Evolutionary conservation across 257 asterid species (phyloP).

Genomic region (Solanum gandarillasii): DNA sequence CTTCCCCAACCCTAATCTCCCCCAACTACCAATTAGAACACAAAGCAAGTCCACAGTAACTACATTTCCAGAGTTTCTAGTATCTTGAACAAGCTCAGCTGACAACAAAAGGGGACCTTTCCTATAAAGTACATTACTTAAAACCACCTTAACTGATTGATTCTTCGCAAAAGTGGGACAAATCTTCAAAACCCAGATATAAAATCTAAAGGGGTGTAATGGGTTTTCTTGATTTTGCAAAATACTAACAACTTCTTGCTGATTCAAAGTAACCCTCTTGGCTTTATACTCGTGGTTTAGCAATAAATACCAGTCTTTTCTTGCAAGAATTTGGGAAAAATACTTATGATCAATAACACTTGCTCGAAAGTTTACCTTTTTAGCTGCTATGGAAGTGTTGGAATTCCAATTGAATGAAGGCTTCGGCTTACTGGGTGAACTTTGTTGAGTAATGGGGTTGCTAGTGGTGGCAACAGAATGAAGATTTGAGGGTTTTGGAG

Average conservation of each 20-base stretch:
- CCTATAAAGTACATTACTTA: slow-evolving; percentile 49
- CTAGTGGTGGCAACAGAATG: slow-evolving; percentile 6
- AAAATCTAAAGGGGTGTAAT: slow-evolving; percentile 52
- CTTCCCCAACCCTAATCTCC: slow-evolving; percentile 79
- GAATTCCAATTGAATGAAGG: slow-evolving; percentile 1
- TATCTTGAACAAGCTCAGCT: slow-evolving; percentile 51
- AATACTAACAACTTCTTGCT: slow-evolving; percentile 41
- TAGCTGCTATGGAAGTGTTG: slow-evolving; percentile 20
- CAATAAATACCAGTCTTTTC: slow-evolving; percentile 79
- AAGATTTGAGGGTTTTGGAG: slow-evolving; percentile 10
- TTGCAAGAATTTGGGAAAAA: slow-evolving; percentile 40
- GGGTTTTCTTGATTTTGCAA: slow-evolving; percentile 74
- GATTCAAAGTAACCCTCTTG: slow-evolving; percentile 26
- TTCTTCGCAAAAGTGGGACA: slow-evolving; percentile 36
- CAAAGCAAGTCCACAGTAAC: slow-evolving; percentile 60
- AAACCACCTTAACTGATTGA: slow-evolving; percentile 39
- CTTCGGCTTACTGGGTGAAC: slow-evolving; percentile 36
- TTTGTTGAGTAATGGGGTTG: slow-evolving; percentile 2
- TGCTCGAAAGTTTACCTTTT: not conserved
- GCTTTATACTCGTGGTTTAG: slow-evolving; percentile 57
- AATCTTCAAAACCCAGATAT: slow-evolving; percentile 48
- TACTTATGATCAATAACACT: slow-evolving; percentile 46
- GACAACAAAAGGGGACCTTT: slow-evolving; percentile 79
- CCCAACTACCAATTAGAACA: slow-evolving; percentile 77
- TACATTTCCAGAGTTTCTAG: slow-evolving; percentile 45